Base-by-base conservation (phyloP, 805 yeast genomes). In the Ogataea pilisensis region DNA sequence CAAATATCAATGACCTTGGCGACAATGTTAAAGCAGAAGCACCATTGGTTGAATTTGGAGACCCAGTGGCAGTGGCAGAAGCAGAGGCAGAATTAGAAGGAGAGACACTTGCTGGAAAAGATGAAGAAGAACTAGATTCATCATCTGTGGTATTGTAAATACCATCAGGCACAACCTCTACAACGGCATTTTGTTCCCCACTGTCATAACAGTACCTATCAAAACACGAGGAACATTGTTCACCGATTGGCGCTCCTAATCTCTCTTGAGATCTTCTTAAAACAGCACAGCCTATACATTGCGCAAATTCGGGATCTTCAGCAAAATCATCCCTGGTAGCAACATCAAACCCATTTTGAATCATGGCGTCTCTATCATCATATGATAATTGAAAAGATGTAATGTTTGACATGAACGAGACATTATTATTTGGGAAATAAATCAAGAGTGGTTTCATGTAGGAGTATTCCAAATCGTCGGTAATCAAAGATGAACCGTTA, bases 241-340 rank as follows among this genome's bases (percentile, higher is more conserved):
- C 76, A 3, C 75, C 59, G 46, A 78, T 82, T 9, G 73, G 67
- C 22, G 68, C 63, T 21, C 76, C 75, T 25, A 69, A 59, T 53
- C 87, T 71, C 63, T 86, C 91, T 56, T 80, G 81, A 25, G 82
- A 74, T 59, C 95, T 76, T 63, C 84, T 78, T 39, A 86, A 72
- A 34, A 86, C 73, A 7, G 95, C 95, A 69, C 95, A 87, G 3
- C 85, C 85, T 21, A 86, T 72, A 67, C 95, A 86, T 24, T 78
- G 70, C 22, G 75, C 69, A 80, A 86, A 86, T 30, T 83, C 78
- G 1, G 63, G 52, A 49, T 83, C 89, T 13, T 76, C 57, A 16
- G 88, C 76, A 26, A 75, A 61, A 53, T 79, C 80, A 42, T 69
- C 67, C 53, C 79, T 70, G 1, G 89, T 70, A 8, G 80, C 77